Evolutionary conservation across 345 rosid genomes (phyloP), one percentile per base, ranked within the genome.

Genomic region (Brassica napus): DNA sequence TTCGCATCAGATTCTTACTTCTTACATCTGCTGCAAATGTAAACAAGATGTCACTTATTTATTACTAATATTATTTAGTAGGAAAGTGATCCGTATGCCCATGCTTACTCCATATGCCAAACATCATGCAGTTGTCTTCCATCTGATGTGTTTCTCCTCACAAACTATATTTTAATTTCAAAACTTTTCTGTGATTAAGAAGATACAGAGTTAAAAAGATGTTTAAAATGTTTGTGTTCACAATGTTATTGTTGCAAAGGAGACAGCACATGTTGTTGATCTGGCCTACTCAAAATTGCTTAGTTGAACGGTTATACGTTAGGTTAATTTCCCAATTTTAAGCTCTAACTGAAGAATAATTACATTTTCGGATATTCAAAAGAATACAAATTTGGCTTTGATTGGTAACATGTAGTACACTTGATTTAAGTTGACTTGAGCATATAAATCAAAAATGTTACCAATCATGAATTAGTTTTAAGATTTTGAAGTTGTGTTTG

Each of bases 71-170:
- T 64, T 16, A 18, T 30, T 28, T 58, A 18, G 72, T 57, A 10
- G 73, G 49, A 65, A 72, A 30, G 81, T 64, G 77, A 37, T 42
- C 64, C 14, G 47, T 12, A 72, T 18, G 69, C 62, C 73, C 74
- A 18, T 18, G 74, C 69, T 68, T 68, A 31, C 31, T 73, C 28
- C 78, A 73, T 73, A 67, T 30, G 55, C 82, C 55, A 66, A 44
- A 42, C 55, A 72, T 66, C 69, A 73, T 73, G 82, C 8, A 30
- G 42, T 47, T 79, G 74, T 73, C 70, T 31, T 60, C 82, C 82
- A 44, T 72, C 39, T 42, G n/a, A 78, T 78, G 1, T 78, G 73
- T 58, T 72, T 71, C 18, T 69, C 28, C 5, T n/a, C n/a, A 11
- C 9, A 52, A 26, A 16, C 7, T 23, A 21, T 35, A 21, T 58